Percentiles rank a stretch among this genome's conserved stretches.
These are phyloP conservation scores for Monilinia polystroma DNA, from an alignment of 2,329 filamentous ascomycete species.

Conservation along the genomic window DNA sequence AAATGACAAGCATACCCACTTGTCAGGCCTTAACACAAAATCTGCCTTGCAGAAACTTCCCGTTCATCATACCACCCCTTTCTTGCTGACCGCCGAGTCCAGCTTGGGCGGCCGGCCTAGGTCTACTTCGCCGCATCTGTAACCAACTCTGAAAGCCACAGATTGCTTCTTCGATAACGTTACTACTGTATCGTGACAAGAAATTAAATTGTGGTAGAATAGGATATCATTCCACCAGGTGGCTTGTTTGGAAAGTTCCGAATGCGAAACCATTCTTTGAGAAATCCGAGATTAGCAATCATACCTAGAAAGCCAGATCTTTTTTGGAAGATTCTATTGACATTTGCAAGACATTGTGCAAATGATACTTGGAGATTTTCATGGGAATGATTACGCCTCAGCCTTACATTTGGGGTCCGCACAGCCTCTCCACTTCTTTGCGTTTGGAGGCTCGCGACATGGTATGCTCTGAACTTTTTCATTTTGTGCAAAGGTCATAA, in stretches of 20 bases:
- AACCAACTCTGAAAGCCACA: background rate
- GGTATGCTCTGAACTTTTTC: background rate
- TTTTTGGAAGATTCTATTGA: background rate
- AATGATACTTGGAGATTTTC: background rate
- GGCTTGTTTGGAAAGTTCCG: constrained; percentile 14
- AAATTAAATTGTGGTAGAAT: background rate
- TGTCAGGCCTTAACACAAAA: background rate
- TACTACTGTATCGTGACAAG: background rate
- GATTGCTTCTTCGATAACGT: background rate
- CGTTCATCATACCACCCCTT: background rate
- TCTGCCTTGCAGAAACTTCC: constrained; percentile 1
- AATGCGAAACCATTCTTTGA: constrained; percentile 3
- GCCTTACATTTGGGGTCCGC: constrained; percentile 13
- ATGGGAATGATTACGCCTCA: background rate
- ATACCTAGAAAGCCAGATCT: background rate
- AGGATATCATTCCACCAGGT: background rate
- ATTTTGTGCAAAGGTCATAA: background rate
- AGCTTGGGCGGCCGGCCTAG: no score
- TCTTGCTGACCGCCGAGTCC: background rate
- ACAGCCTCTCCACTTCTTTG: background rate
- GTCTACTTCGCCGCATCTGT: constrained; percentile 2
- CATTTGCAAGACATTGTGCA: background rate
- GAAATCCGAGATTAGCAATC: constrained; percentile 10
- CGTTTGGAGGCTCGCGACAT: background rate
- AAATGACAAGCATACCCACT: background rate